Evolutionary conservation across 768 basidiomycete genomes (phyloP).

Genomic region (Amanita rubescens): DNA sequence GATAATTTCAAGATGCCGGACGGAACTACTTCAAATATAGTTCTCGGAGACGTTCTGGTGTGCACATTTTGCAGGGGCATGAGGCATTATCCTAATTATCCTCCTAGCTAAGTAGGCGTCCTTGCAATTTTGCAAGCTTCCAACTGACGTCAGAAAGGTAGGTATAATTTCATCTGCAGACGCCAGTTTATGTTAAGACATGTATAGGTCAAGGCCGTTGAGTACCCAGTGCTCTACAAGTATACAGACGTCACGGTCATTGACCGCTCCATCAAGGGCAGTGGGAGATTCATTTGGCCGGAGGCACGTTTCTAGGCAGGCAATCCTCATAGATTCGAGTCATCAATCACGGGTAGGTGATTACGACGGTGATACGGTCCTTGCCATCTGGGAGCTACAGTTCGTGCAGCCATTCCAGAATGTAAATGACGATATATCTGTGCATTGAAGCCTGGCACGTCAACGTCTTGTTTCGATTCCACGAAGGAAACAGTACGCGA

Average conservation of each 20-base stretch:
- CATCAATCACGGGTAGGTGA: conserved; percentile 36
- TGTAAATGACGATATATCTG: conserved; percentile 39
- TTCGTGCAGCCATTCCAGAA: conserved; percentile 51
- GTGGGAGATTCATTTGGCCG: conserved; percentile 53
- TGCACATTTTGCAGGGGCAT: conserved; percentile 17
- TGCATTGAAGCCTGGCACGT: conserved; percentile 45
- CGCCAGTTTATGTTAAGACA: not conserved
- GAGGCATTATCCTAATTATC: not conserved
- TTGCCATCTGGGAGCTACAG: conserved; percentile 49
- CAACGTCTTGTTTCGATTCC: conserved; percentile 30
- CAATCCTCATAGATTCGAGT: not conserved
- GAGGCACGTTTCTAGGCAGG: conserved; percentile 32
- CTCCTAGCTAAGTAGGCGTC: conserved; percentile 28
- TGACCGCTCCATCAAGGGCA: conserved; percentile 44
- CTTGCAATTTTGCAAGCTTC: conserved; percentile 74
- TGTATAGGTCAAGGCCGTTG: conserved; percentile 50
- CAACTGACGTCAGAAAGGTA: conserved; percentile 62
- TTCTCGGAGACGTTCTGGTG: conserved; percentile 52
- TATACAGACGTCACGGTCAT: conserved; percentile 57
- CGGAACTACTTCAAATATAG: conserved; percentile 39
- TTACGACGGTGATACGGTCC: conserved; percentile 62
- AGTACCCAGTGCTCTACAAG: conserved; percentile 37
- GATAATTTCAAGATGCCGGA: conserved; percentile 33
- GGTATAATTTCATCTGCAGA: conserved; percentile 1
- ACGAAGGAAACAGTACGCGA: conserved; percentile 36